Evolutionary conservation across 2,329 filamentous ascomycete species (phyloP).

Genomic region (Venturia asperata): DNA sequence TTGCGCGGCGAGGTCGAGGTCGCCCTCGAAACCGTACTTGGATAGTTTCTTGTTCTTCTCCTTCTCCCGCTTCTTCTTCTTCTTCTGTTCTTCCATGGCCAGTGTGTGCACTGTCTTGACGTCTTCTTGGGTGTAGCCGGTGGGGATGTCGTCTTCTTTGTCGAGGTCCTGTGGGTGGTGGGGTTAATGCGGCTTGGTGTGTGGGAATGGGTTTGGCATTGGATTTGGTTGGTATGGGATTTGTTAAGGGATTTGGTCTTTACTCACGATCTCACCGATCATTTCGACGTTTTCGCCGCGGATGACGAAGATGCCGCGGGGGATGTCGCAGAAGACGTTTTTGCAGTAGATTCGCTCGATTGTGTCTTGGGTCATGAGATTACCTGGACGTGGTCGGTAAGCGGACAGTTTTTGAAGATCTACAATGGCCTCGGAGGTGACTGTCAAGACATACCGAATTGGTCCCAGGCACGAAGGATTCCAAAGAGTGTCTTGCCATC

Average conservation of each 20-base stretch:
- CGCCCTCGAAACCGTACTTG: slow-evolving; percentile 19
- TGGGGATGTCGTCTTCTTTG: slow-evolving; percentile 80
- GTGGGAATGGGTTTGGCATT: background rate
- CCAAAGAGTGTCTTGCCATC: slow-evolving; percentile 93
- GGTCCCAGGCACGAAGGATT: slow-evolving; percentile 91
- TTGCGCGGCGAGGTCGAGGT: slow-evolving; percentile 10
- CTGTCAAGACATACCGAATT: slow-evolving; percentile 63
- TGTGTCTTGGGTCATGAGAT: slow-evolving; percentile 89
- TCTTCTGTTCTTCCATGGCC: slow-evolving; percentile 62
- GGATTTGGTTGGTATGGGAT: no score
- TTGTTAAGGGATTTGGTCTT: background rate
- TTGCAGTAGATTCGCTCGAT: slow-evolving; percentile 76
- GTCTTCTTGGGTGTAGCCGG: slow-evolving; percentile 59
- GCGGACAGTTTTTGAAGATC: background rate
- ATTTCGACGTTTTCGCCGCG: slow-evolving; percentile 95
- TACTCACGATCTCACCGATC: slow-evolving; percentile 70
- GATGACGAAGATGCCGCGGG: slow-evolving; percentile 82
- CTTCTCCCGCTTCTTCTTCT: slow-evolving; percentile 68
- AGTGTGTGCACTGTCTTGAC: slow-evolving; percentile 63
- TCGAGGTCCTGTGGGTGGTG: slow-evolving; percentile 63
- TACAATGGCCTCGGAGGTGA: slow-evolving; percentile 12
- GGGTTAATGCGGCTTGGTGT: slow-evolving; percentile 9
- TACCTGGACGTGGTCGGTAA: slow-evolving; percentile 51
- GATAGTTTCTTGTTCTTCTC: slow-evolving; percentile 8
- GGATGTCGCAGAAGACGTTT: slow-evolving; percentile 73